A percentile compares a stretch with the other conserved stretches of the same genome.
Evolutionary conservation across 208 protist species (phyloP).

Genomic region (Balamuthia mandrillaris): DNA sequence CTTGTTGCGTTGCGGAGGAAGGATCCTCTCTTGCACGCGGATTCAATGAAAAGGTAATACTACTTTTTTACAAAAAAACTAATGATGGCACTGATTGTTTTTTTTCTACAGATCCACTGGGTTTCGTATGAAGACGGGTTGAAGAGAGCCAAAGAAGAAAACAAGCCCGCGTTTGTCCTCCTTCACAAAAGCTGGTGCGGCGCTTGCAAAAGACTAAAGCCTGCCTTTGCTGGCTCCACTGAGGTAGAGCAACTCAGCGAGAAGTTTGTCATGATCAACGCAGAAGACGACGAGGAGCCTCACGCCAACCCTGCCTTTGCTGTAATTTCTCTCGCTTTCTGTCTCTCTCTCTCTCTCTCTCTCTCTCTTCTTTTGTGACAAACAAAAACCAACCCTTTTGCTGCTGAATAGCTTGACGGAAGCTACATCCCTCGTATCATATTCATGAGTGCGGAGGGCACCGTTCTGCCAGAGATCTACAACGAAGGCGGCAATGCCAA

Average conservation of each 20-base stretch:
- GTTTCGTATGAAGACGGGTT: neutral
- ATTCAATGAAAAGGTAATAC: no score
- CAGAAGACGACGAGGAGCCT: neutral
- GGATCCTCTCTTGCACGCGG: no score
- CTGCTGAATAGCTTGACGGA: no score
- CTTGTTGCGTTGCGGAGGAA: no score
- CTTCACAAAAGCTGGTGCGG: conserved; percentile 27
- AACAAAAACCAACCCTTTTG: no score
- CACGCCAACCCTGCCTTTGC: neutral
- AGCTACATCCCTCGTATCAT: conserved; percentile 4
- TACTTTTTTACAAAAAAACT: no score
- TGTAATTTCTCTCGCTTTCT: no score
- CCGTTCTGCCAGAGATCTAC: neutral
- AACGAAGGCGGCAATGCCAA: neutral
- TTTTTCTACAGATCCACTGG: no score
- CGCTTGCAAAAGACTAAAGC: conserved; percentile 4
- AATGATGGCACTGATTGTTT: no score
- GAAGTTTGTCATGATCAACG: conserved; percentile 19
- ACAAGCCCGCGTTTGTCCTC: neutral
- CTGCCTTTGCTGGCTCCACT: neutral
- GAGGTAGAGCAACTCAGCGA: neutral
- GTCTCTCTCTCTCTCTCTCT: no score
- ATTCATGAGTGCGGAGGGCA: neutral
- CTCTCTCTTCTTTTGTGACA: no score
- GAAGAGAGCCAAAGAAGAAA: neutral